Evolutionary conservation across 2,329 filamentous ascomycete genomes (phyloP), one percentile per base, ranked within the genome.

Genomic region (Alternaria metachromatica): DNA sequence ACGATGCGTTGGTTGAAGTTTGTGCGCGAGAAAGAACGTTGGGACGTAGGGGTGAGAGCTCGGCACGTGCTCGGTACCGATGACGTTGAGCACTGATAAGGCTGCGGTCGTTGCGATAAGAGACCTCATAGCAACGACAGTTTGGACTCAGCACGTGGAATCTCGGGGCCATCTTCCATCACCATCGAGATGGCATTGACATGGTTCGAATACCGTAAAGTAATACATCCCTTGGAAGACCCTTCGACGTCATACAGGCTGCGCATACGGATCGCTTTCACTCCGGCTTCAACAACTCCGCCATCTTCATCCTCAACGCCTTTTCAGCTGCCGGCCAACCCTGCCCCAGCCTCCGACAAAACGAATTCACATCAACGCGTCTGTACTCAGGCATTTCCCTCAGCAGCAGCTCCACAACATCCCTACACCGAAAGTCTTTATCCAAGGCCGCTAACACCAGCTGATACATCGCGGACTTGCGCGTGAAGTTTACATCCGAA

Each of bases 401-500:
- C 15, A 67, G 25, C 21, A 67, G 20, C n/a, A 55, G 57, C 7
- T 10, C 12, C 4, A 62, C 23, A 12, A 67, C n/a, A 37, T 64
- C 49, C 6, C 23, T 15, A 9, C 23, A 28, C 26, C 33, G 28
- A 13, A 44, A 51, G n/a, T 55, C 58, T 2, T 58, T 60, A 20
- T 55, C 44, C 25, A 68, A 11, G 18, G 58, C 43, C 33, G 62
- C 48, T 45, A 60, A 25, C 7, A 51, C 21, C 23, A 46, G 58
- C 11, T 54, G 49, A 41, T 68, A 70, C 5, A 71, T 58, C 2
- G 60, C 41, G 6, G 60, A 66, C 28, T 72, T 63, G 13, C 23
- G 12, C 4, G 69, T 71, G n/a, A 54, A 69, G 41, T 55, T 62
- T 2, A 62, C 67, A 43, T 69, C 65, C 4, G 45, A 25, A 21